Evolutionary conservation across 2,329 filamentous ascomycete genomes (phyloP).

Genomic region (Hypomyces perniciosus): DNA sequence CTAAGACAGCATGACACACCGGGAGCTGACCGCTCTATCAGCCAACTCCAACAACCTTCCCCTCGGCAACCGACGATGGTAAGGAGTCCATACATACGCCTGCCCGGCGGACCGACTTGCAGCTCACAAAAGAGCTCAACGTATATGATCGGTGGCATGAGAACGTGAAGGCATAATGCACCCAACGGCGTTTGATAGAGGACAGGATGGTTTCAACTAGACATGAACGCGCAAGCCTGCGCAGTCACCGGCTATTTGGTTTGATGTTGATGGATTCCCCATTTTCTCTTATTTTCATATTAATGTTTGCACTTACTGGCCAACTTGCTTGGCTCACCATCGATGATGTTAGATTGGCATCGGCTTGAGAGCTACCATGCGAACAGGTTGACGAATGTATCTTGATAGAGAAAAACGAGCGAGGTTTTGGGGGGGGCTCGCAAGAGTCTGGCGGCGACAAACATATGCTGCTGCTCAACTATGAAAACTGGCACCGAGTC

Average conservation of each 20-base stretch:
- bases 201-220: constrained; percentile 21
- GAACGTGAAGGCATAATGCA: constrained; percentile 16
- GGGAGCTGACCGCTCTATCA: constrained; percentile 32
- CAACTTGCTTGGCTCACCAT: constrained; percentile 3
- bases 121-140: neutral
- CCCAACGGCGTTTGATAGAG: constrained; percentile 28
- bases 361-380: constrained; percentile 3
- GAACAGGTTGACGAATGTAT: constrained; percentile 8
- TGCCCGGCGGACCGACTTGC: neutral
- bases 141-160: neutral
- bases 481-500: neutral
- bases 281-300: constrained; percentile 4
- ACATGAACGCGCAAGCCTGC: constrained; percentile 13
- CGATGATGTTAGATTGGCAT: constrained; percentile 8
- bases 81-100: constrained; percentile 21
- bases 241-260: constrained; percentile 13
- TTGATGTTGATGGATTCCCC: constrained; percentile 11
- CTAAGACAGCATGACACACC: constrained; percentile 23
- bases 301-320: constrained; percentile 10
- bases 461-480: neutral
- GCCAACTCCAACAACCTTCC: constrained; percentile 47
- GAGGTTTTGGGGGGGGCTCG: constrained; percentile 1
- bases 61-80: constrained; percentile 47
- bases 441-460: neutral
- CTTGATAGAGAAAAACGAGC: constrained; percentile 12